A percentile compares a stretch with the other conserved stretches of the same genome.
Evolutionary conservation across 129 eudicot genomes (phyloP).

Genomic region (Ambrosia trifida): DNA sequence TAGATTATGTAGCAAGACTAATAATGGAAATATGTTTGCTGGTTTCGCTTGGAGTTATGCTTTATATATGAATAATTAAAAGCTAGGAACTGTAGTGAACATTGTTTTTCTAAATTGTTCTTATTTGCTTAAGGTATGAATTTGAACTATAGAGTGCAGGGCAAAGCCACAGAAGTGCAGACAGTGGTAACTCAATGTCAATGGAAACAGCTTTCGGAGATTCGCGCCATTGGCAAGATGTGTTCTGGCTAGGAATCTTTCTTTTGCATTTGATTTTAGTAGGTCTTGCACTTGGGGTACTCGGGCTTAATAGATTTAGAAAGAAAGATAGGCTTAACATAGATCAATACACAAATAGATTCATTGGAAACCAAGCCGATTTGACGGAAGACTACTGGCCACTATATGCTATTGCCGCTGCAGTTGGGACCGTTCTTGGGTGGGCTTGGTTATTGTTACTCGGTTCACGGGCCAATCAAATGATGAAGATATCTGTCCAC

Average conservation of each 20-base stretch:
- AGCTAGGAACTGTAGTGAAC: not conserved
- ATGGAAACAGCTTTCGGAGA: conserved; percentile 41
- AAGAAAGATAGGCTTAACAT: conserved; percentile 86
- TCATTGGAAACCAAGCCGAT: conserved; percentile 66
- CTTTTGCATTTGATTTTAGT: conserved; percentile 60
- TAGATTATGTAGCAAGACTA: conserved; percentile 16
- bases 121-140: conserved; percentile 1
- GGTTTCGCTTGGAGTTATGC: not conserved
- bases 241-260: conserved; percentile 81
- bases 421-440: conserved; percentile 69
- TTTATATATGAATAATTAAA: not conserved
- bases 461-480: conserved; percentile 74
- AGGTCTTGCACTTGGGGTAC: conserved; percentile 69
- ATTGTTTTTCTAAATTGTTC: not conserved
- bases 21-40: not conserved
- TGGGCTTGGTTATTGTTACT: conserved; percentile 83
- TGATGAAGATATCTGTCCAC: conserved; percentile 92
- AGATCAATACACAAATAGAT: conserved; percentile 54
- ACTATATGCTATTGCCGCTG: conserved; percentile 84
- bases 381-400: conserved; percentile 97
- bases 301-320: conserved; percentile 78
- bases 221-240: conserved; percentile 87
- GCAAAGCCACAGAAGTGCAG: conserved; percentile 27
- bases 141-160: conserved; percentile 30
- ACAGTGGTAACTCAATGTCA: conserved; percentile 47